Conservation (phyloP, 306 rosid species). For the Acmispon strigosus region DNA sequence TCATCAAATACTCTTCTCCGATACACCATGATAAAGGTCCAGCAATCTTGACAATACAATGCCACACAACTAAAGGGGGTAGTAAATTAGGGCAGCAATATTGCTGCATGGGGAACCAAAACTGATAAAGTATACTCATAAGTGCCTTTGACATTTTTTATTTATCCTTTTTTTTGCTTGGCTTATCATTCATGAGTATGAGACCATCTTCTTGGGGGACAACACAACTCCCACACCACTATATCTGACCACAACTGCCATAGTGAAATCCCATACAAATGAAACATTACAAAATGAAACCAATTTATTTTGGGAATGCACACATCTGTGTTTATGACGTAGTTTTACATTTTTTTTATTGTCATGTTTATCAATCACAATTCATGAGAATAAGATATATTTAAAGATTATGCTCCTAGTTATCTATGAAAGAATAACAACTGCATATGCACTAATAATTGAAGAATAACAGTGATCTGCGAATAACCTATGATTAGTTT, state of each 20-base stretch:
- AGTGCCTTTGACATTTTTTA: not conserved
- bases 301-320: not conserved
- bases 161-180: not conserved
- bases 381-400: not conserved
- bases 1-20: not conserved
- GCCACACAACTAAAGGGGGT: not conserved
- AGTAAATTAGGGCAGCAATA: not conserved
- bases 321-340: not conserved
- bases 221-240: not conserved
- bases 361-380: not conserved
- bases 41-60: not conserved
- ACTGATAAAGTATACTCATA: not conserved
- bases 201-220: not conserved
- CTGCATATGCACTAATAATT: constrained; percentile 1
- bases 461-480: not conserved
- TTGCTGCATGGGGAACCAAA: not conserved
- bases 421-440: not conserved
- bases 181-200: not conserved
- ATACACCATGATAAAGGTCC: not conserved
- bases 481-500: not conserved
- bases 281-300: not conserved
- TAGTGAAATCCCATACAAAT: not conserved
- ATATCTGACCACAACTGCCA: not conserved
- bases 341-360: not conserved
- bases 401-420: not conserved